Percentiles rank a stretch among this genome's conserved stretches.
Conservation (phyloP, 2,329 filamentous ascomycete species). For the Aspergillus sp. region DNA sequence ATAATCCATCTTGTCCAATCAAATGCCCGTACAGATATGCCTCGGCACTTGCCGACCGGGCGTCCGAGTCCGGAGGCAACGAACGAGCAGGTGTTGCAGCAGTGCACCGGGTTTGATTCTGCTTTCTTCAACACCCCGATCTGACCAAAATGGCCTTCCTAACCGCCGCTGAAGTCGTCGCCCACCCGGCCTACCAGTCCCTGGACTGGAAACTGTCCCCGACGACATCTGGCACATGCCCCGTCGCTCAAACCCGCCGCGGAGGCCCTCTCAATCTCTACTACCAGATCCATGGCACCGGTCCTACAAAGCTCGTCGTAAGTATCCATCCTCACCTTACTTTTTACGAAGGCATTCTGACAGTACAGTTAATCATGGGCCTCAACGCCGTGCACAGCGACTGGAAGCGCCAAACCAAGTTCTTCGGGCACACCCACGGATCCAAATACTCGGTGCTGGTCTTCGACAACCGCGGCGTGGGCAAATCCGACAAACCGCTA, state of each 20-base stretch:
- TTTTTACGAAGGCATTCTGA: not conserved
- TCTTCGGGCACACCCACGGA: slow-evolving; percentile 72
- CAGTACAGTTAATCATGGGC: slow-evolving; percentile 72
- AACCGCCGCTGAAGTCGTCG: slow-evolving; percentile 30
- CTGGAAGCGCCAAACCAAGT: slow-evolving; percentile 81
- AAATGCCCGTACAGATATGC: too few relatives aligned
- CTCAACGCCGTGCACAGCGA: slow-evolving; percentile 66
- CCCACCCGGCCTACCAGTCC: slow-evolving; percentile 32
- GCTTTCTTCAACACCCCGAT: not conserved
- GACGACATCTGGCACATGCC: slow-evolving; percentile 57
- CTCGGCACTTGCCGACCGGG: too few relatives aligned
- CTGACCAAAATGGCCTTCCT: slow-evolving; percentile 23
- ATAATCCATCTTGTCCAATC: too few relatives aligned
- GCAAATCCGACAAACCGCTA: slow-evolving; percentile 73
- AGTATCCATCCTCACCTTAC: slow-evolving; percentile 34
- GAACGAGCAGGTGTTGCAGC: not conserved
- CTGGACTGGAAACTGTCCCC: slow-evolving; percentile 57
- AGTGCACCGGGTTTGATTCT: not conserved
- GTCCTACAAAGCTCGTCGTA: slow-evolving; percentile 71
- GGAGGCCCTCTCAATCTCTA: slow-evolving; percentile 73
- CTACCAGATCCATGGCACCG: slow-evolving; percentile 78
- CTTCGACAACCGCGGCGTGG: slow-evolving; percentile 83
- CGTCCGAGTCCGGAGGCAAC: too few relatives aligned
- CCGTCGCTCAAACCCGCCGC: slow-evolving; percentile 63
- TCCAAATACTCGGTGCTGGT: slow-evolving; percentile 71